A percentile compares a stretch with the other conserved stretches of the same genome.
Evolutionary conservation across 768 basidiomycete genomes (phyloP).

Genomic region (Ephemerocybe angulata): DNA sequence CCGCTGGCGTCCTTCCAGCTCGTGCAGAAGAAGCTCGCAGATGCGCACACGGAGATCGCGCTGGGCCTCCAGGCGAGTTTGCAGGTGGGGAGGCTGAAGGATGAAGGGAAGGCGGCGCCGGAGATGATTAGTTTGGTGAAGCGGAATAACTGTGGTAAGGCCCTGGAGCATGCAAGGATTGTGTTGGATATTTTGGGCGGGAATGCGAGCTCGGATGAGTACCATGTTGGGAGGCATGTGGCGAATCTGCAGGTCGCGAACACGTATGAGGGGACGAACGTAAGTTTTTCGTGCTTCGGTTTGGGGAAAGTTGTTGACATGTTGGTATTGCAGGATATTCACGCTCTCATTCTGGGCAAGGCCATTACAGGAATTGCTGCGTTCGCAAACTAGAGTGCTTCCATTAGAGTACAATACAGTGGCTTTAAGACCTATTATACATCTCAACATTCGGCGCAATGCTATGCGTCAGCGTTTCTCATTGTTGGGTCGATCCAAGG

Average conservation of each 20-base stretch:
- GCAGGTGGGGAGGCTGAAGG: constrained; percentile 86
- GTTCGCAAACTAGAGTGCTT: too few species aligned
- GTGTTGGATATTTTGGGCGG: constrained; percentile 91
- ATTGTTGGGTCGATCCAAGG: constrained; percentile 67
- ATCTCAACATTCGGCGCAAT: too few species aligned
- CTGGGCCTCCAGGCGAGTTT: constrained; percentile 73
- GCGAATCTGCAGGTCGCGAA: constrained; percentile 95
- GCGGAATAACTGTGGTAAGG: constrained; percentile 94
- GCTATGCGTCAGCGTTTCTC: constrained; percentile 67
- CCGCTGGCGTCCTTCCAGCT: constrained; percentile 95
- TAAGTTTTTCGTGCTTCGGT: constrained; percentile 34
- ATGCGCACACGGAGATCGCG: constrained; percentile 84
- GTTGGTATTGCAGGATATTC: constrained; percentile 59
- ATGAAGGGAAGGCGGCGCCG: constrained; percentile 63
- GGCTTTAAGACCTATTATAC: too few species aligned
- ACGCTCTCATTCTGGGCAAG: constrained; percentile 89
- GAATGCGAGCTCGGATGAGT: constrained; percentile 93
- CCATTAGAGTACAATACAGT: too few species aligned
- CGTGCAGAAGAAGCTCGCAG: constrained; percentile 95
- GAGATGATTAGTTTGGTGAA: constrained; percentile 97
- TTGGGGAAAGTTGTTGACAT: constrained; percentile 26
- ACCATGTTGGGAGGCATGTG: constrained; percentile 92
- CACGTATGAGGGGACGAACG: constrained; percentile 78
- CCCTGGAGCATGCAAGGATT: constrained; percentile 74
- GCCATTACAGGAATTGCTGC: constrained; percentile 88